Evolutionary conservation across 495 filamentous ascomycete species (phyloP).

Genomic region (Lasiosphaeria miniovina): DNA sequence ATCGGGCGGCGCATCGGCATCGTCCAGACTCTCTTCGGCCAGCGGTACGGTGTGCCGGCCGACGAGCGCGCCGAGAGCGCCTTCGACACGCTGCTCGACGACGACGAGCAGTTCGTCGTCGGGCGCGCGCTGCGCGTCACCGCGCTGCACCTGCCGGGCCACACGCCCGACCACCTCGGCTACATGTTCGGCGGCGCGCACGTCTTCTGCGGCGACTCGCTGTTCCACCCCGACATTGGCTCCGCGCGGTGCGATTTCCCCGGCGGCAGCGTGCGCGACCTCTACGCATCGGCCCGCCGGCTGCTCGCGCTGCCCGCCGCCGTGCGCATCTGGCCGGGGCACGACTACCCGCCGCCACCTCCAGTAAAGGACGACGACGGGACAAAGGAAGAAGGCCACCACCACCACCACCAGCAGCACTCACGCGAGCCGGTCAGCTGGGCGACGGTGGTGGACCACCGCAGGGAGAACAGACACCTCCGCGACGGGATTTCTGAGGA

Average conservation of each 20-base stretch:
- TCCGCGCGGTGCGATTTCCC: slow-evolving; percentile 60
- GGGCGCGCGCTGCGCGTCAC: slow-evolving; percentile 39
- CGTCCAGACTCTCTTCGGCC: slow-evolving; percentile 49
- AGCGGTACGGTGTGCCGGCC: slow-evolving; percentile 43
- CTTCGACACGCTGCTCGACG: slow-evolving; percentile 53
- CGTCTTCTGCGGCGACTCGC: slow-evolving; percentile 45
- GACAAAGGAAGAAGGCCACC: too few relatives aligned
- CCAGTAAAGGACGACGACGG: too few relatives aligned
- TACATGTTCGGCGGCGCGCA: slow-evolving; percentile 34
- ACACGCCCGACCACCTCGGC: slow-evolving; percentile 62
- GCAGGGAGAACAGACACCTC: slow-evolving; percentile 51
- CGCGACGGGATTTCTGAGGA: slow-evolving; percentile 35
- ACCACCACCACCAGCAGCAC: not conserved
- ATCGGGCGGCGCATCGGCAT: slow-evolving; percentile 55
- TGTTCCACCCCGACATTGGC: slow-evolving; percentile 58
- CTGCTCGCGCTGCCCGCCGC: slow-evolving; percentile 45
- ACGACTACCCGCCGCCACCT: slow-evolving; percentile 43
- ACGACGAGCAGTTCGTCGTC: slow-evolving; percentile 51
- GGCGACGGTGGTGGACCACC: slow-evolving; percentile 52
- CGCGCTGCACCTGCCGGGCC: slow-evolving; percentile 56
- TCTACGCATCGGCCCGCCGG: slow-evolving; percentile 40
- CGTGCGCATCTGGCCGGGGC: slow-evolving; percentile 48
- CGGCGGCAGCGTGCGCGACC: slow-evolving; percentile 42
- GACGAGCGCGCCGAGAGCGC: slow-evolving; percentile 38
- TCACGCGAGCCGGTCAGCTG: slow-evolving; percentile 34